These are phyloP conservation scores for Psilocybe azurescens DNA, from an alignment of 768 basidiomycete species.

Conservation along the genomic window DNA sequence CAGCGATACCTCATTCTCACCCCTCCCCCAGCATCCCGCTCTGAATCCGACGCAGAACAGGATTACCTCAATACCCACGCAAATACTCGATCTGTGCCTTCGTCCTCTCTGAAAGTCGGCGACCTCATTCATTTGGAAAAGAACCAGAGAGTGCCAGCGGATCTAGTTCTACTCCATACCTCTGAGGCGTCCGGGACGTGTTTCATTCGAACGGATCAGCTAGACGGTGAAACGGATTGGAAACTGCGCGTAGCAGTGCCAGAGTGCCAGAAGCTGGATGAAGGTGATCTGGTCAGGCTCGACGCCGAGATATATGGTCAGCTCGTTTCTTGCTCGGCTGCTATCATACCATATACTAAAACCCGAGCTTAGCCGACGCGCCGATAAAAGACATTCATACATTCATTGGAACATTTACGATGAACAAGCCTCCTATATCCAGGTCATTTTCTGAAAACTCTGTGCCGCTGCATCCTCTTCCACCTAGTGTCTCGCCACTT, in stretches of 20 bases:
- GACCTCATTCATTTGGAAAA: conserved; percentile 93
- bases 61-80: conserved; percentile 51
- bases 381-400: conserved; percentile 97
- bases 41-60: conserved; percentile 41
- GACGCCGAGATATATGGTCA: conserved; percentile 92
- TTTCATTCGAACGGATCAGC: conserved; percentile 96
- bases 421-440: conserved; percentile 52
- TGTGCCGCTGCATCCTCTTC: conserved; percentile 47
- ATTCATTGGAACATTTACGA: conserved; percentile 91
- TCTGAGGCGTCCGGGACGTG: conserved; percentile 91
- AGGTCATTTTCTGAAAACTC: conserved; percentile 30
- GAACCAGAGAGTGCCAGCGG: conserved; percentile 96
- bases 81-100: conserved; percentile 80
- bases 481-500: conserved; percentile 76
- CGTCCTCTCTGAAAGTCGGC: conserved; percentile 87
- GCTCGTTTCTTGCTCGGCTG: conserved; percentile 21
- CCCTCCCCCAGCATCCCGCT: conserved; percentile 42
- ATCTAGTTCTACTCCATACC: conserved; percentile 88
- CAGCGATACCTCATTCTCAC: conserved; percentile 88
- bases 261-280: conserved; percentile 75
- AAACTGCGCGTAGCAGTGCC: conserved; percentile 92
- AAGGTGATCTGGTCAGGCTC: conserved; percentile 59
- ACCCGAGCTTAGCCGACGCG: conserved; percentile 71
- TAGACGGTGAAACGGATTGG: conserved; percentile 99
- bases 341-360: background rate